Conservation (phyloP, 306 rosid species). For the Fagus crenata region DNA sequence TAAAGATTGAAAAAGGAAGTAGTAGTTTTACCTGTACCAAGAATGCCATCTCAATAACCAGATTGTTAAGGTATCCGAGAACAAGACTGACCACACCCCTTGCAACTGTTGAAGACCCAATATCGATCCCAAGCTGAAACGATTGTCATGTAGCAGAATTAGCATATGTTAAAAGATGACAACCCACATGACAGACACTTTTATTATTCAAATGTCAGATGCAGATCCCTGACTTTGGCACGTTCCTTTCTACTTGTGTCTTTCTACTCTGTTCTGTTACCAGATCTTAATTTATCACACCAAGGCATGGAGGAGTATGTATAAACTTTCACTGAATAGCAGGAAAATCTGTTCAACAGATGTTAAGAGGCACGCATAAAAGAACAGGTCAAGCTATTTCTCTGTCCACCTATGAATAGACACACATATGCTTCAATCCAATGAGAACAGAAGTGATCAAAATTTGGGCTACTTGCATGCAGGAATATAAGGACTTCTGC, state of each 20-base stretch:
- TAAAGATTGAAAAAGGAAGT: neutral
- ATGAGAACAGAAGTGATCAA: neutral
- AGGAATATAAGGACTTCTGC: neutral
- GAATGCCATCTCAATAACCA: constrained; percentile 90
- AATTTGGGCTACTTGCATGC: no score
- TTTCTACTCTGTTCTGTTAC: neutral
- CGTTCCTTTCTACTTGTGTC: neutral
- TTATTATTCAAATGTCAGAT: no score
- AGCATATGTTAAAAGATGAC: neutral
- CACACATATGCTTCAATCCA: neutral
- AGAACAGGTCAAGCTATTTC: neutral
- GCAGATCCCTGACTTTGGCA: no score
- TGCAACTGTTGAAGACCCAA: constrained; percentile 86
- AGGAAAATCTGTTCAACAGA: neutral
- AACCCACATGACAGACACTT: neutral
- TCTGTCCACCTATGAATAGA: neutral
- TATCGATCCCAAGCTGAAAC: constrained; percentile 58
- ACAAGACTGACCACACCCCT: constrained; percentile 73
- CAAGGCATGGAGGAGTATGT: neutral
- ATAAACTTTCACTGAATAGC: neutral
- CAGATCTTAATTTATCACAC: neutral
- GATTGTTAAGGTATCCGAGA: constrained; percentile 81
- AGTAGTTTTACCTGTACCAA: constrained; percentile 65
- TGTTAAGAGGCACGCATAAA: neutral
- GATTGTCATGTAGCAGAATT: constrained; percentile 4